Percentiles rank a stretch among this genome's conserved stretches.
These are phyloP conservation scores for Sporothrix protearum DNA, from an alignment of 2,329 filamentous ascomycete species.

Conservation along the genomic window DNA sequence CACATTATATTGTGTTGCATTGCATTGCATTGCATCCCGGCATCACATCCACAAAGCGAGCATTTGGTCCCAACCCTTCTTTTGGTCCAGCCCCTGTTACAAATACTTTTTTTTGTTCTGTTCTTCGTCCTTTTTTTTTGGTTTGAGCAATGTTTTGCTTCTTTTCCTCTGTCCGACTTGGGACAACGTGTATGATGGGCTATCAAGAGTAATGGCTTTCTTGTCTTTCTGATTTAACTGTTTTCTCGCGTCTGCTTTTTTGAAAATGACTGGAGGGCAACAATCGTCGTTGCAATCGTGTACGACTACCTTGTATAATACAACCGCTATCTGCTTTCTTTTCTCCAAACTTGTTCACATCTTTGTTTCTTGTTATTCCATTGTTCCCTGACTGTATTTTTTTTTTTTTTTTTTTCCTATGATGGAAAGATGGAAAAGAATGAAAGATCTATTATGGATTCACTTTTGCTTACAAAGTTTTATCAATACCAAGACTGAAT, in stretches of 20 bases:
- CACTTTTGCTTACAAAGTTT: background rate
- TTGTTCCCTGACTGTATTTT: background rate
- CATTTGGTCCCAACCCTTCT: background rate
- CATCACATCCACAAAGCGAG: background rate
- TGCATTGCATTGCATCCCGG: slow-evolving; percentile 3
- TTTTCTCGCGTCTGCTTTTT: background rate
- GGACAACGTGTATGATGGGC: slow-evolving; percentile 10
- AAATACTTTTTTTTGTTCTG: slow-evolving; percentile 2
- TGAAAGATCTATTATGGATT: background rate
- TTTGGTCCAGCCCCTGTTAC: slow-evolving; percentile 11
- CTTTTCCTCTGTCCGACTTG: too few relatives aligned
- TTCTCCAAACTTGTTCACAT: background rate
- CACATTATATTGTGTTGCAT: background rate
- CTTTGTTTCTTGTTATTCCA: background rate
- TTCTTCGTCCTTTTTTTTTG: background rate
- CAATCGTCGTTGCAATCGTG: background rate
- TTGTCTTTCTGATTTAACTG: background rate
- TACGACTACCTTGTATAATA: slow-evolving; percentile 10
- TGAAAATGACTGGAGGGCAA: background rate
- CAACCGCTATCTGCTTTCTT: background rate
- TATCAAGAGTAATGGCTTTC: slow-evolving; percentile 1
- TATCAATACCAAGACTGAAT: background rate
- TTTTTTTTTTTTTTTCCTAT: too few relatives aligned
- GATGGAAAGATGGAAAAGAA: background rate
- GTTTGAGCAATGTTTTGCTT: background rate